Base-by-base conservation (phyloP, 2,329 filamentous ascomycete genomes). In the Cladosporium sp. region DNA sequence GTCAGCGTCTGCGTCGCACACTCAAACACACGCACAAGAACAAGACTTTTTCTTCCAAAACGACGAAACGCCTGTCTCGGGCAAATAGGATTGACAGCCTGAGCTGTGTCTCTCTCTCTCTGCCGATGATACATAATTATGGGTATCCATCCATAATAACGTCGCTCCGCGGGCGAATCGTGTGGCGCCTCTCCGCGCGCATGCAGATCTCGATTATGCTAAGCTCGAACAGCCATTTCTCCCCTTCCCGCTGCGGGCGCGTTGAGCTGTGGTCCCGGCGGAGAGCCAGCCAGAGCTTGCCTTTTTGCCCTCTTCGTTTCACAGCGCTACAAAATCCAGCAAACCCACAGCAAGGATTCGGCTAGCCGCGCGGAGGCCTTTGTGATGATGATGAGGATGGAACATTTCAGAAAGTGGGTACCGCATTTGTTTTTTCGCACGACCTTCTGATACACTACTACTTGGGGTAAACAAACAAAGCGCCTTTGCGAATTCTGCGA, bases 131-230 rank as follows among this genome's bases (percentile, higher is more conserved):
- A 8, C 33, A 46, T 46, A 46, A 33, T 55, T 12, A 33, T 33
- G 28, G 10, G 16, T n/a, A 12, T 29, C 18, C 6, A 12, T 29
- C 18, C 6, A 8, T 16, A 31, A 16, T 31, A 26, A n/a, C 28
- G 23, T 37, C 28, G 16, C 18, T 31, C 28, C 26, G 31, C 57
- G 37, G 57, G 37, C 57, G 57, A 60, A 40, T 49, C 57, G 49
- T 33, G 28, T 31, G 16, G 18, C 40, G 21, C 37, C n/a, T 29
- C 28, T 40, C 18, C 28, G 46, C 28, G 57, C 52, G 28, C 7
- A 21, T 62, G 59, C 59, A 62, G 59, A 62, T 62, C 59, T 31
- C 59, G 59, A 62, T 60, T 31, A 31, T 55, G 26, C 52, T 33
- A 33, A 21, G n/a, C 40, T 23, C 40, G 40, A 46, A 46, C 26